phyloP scores from a whole-genome alignment of 2,329 filamentous ascomycete species.

The Epichloe coenophiala region DNA sequence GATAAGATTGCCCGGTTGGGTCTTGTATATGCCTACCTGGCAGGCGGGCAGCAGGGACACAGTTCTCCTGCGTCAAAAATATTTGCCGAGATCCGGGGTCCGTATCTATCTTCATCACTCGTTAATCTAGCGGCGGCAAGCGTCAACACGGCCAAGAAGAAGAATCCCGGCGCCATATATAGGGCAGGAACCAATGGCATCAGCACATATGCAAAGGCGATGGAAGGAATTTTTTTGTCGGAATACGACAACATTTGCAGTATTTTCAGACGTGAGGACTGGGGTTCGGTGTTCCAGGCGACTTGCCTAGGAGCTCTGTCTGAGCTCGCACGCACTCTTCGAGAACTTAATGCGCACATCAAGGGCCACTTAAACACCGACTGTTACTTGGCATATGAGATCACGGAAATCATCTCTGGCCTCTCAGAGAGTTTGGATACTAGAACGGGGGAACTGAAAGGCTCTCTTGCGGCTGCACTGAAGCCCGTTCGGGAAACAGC shows the following conservation, averaged over 20 bases:
- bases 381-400: conserved; percentile 89
- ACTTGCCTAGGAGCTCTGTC: conserved; percentile 67
- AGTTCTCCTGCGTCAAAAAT: conserved; percentile 66
- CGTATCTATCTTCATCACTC: conserved; percentile 71
- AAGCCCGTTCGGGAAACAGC: conserved; percentile 87
- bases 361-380: conserved; percentile 77
- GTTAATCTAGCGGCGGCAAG: conserved; percentile 81
- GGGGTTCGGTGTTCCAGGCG: conserved; percentile 62
- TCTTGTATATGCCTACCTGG: conserved; percentile 67
- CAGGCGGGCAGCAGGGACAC: conserved; percentile 41
- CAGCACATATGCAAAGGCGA: conserved; percentile 70
- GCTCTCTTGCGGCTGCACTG: conserved; percentile 67
- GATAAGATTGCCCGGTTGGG: conserved; percentile 65
- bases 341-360: conserved; percentile 82
- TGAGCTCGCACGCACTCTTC: conserved; percentile 73
- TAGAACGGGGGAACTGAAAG: conserved; percentile 80
- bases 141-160: conserved; percentile 69
- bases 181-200: conserved; percentile 83
- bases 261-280: conserved; percentile 77
- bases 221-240: conserved; percentile 75
- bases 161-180: conserved; percentile 72
- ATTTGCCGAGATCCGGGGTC: conserved; percentile 74
- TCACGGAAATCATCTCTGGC: conserved; percentile 76
- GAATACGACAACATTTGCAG: conserved; percentile 86
- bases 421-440: conserved; percentile 69